Evolutionary conservation across 345 rosid species (phyloP).

Genomic region (Combretum micranthum): DNA sequence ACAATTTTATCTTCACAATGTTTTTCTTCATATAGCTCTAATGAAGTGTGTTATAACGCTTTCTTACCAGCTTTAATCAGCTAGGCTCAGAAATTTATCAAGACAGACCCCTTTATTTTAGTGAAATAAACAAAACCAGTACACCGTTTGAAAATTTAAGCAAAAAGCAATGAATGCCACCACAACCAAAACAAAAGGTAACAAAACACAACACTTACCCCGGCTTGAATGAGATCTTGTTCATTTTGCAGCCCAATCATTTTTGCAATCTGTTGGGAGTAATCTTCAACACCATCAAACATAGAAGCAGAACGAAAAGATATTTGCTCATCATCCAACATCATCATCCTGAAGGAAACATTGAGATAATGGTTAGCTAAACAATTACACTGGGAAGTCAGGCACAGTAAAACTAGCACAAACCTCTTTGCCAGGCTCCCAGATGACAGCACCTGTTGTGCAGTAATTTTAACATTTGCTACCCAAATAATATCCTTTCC

Average conservation of each 20-base stretch:
- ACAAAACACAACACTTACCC: slow-evolving; percentile 41
- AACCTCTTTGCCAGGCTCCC: slow-evolving; percentile 96
- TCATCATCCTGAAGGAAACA: slow-evolving; percentile 73
- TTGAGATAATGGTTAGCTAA: slow-evolving; percentile 7
- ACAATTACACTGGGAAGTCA: not conserved
- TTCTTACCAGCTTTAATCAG: too few relatives aligned
- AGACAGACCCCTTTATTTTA: too few relatives aligned
- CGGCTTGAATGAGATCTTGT: slow-evolving; percentile 77
- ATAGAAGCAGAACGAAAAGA: slow-evolving; percentile 88
- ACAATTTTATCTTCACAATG: too few relatives aligned
- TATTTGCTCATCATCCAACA: slow-evolving; percentile 91
- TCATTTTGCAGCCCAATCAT: slow-evolving; percentile 90
- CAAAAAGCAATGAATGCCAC: too few relatives aligned
- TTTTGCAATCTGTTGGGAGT: slow-evolving; percentile 95
- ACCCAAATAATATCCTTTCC: slow-evolving; percentile 95
- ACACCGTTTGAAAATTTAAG: too few relatives aligned
- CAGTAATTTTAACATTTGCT: slow-evolving; percentile 79
- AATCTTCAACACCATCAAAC: slow-evolving; percentile 95
- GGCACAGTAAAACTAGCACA: slow-evolving; percentile 1
- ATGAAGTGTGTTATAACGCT: too few relatives aligned
- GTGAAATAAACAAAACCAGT: too few relatives aligned
- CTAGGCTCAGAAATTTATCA: too few relatives aligned
- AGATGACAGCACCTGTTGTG: slow-evolving; percentile 89
- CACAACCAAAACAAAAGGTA: too few relatives aligned
- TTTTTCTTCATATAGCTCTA: too few relatives aligned